These are phyloP conservation scores for Pestalotiopsis sp. DNA, from an alignment of 2,329 filamentous ascomycete species.

Conservation along the genomic window DNA sequence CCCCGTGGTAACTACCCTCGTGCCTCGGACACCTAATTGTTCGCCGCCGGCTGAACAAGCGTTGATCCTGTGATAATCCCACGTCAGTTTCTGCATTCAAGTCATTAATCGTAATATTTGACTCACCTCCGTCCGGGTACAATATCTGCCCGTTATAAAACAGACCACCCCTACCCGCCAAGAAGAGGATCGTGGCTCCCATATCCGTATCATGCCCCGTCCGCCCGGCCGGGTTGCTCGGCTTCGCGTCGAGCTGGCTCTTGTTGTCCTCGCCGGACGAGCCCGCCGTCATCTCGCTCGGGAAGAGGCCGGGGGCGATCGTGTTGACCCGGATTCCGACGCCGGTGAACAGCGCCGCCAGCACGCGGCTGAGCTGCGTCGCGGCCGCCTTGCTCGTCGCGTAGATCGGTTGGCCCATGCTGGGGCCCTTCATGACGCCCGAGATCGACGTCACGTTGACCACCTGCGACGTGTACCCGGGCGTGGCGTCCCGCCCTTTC, in stretches of 20 bases:
- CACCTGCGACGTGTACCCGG: conserved; percentile 50
- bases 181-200: conserved; percentile 51
- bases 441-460: conserved; percentile 55
- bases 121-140: conserved; percentile 48
- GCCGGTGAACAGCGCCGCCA: conserved; percentile 46
- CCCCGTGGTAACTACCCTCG: too few relatives aligned
- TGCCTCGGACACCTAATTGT: neutral
- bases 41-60: neutral
- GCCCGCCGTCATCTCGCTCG: conserved; percentile 49
- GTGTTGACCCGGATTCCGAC: conserved; percentile 59
- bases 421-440: conserved; percentile 53
- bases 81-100: neutral
- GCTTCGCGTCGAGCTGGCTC: conserved; percentile 40
- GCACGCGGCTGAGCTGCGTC: conserved; percentile 46
- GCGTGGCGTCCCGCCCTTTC: conserved; percentile 43
- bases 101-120: neutral
- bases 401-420: conserved; percentile 54
- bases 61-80: neutral
- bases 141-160: conserved; percentile 58
- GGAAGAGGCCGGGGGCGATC: conserved; percentile 54
- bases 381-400: conserved; percentile 50
- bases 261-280: conserved; percentile 48
- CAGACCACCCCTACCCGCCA: conserved; percentile 50
- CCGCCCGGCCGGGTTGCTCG: conserved; percentile 45
- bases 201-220: conserved; percentile 50